Evolutionary conservation across 1,284 basidiomycete genomes (phyloP).

Genomic region (Psilocybe mexicana): DNA sequence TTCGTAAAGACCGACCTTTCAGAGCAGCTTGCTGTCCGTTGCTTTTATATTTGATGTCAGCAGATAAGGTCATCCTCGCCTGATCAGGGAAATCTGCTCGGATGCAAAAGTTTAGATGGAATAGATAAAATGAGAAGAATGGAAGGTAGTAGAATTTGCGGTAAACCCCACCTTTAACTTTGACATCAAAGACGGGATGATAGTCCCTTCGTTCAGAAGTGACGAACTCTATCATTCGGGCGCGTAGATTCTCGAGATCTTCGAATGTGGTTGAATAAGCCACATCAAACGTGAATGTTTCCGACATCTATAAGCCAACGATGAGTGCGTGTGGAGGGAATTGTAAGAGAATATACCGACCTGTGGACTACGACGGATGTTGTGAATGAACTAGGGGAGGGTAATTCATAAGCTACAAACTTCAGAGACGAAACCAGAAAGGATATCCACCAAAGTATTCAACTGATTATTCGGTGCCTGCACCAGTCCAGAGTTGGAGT

Average conservation of each 20-base stretch:
- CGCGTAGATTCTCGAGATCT: conserved; percentile 77
- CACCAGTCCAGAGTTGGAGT: conserved; percentile 56
- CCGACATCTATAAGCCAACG: conserved; percentile 55
- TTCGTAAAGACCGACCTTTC: conserved; percentile 48
- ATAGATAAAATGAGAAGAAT: not conserved
- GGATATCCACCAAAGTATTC: conserved; percentile 54
- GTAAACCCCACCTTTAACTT: conserved; percentile 51
- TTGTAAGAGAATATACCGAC: conserved; percentile 31
- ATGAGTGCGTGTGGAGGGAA: not conserved
- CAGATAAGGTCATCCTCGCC: conserved; percentile 75
- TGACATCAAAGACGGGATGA: conserved; percentile 71
- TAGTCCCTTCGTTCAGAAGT: conserved; percentile 72
- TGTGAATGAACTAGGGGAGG: conserved; percentile 61
- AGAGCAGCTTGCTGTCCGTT: conserved; percentile 85
- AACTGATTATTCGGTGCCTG: conserved; percentile 74
- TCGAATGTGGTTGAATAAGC: conserved; percentile 81
- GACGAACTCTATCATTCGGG: conserved; percentile 83
- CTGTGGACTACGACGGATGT: conserved; percentile 70
- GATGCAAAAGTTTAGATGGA: not conserved
- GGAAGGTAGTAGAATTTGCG: not conserved
- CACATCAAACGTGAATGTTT: conserved; percentile 82
- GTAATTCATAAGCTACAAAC: conserved; percentile 12
- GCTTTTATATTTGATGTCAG: conserved; percentile 89
- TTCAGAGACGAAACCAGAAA: conserved; percentile 9
- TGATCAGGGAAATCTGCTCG: conserved; percentile 78